Conservation (phyloP, 2,329 filamentous ascomycete species). For the Orbilia blumenaviensis region DNA sequence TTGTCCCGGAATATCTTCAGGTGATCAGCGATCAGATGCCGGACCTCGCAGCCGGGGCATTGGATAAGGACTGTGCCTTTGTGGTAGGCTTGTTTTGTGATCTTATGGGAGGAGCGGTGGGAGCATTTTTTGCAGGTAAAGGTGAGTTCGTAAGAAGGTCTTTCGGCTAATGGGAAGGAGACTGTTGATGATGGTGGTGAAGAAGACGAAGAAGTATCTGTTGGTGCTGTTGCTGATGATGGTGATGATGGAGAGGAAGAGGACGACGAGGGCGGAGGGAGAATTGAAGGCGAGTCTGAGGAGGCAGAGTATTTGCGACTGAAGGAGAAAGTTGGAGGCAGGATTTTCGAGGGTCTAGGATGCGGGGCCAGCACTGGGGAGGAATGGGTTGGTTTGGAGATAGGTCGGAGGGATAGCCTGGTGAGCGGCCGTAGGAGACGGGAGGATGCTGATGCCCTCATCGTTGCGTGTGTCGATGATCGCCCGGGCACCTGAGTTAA, state of each 20-base stretch:
- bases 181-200: conserved; percentile 57
- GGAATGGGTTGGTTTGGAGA: not conserved
- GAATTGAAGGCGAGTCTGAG: conserved; percentile 23
- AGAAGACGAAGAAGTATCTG: conserved; percentile 20
- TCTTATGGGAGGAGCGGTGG: conserved; percentile 79
- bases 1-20: conserved; percentile 66
- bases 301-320: conserved; percentile 44
- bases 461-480: not conserved
- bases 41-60: conserved; percentile 84
- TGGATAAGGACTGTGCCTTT: conserved; percentile 86
- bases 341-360: conserved; percentile 1
- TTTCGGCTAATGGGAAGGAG: conserved; percentile 58
- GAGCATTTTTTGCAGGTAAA: conserved; percentile 93
- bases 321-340: conserved; percentile 23
- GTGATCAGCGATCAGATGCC: conserved; percentile 92
- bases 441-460: conserved; percentile 26
- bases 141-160: conserved; percentile 75
- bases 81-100: conserved; percentile 96
- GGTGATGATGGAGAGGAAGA: conserved; percentile 2
- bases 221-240: conserved; percentile 22
- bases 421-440: conserved; percentile 15
- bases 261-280: conserved; percentile 12
- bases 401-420: conserved; percentile 6
- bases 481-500: too few relatives aligned
- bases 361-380: not conserved